Conservation (phyloP, 768 basidiomycete species). For the Lactarius evosmus region DNA sequence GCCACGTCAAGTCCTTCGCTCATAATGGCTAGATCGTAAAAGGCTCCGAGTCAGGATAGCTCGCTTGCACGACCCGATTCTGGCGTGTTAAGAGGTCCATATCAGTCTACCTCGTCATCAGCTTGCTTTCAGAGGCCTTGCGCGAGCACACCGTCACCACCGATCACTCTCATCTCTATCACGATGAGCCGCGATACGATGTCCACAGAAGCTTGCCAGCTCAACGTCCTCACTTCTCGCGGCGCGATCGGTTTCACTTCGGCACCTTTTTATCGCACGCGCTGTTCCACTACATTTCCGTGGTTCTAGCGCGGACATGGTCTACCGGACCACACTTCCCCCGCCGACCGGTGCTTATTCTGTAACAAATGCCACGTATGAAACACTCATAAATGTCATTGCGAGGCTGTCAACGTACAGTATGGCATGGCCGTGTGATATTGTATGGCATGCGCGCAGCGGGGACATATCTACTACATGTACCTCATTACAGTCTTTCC, state of each 20-base stretch:
- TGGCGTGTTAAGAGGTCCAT: not conserved
- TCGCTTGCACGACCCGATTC: too few species aligned
- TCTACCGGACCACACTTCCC: not conserved
- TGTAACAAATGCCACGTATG: not conserved
- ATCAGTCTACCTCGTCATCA: not conserved
- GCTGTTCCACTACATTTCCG: not conserved
- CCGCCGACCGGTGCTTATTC: not conserved
- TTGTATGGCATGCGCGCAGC: not conserved
- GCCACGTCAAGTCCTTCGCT: not conserved
- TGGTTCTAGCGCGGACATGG: not conserved
- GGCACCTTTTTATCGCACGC: not conserved
- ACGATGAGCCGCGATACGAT: not conserved
- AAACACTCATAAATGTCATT: not conserved
- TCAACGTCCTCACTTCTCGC: not conserved
- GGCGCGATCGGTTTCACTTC: not conserved
- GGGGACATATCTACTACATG: not conserved
- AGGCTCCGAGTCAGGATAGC: not conserved
- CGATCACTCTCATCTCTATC: not conserved
- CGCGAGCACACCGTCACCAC: not conserved
- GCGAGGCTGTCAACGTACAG: not conserved
- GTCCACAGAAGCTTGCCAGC: not conserved
- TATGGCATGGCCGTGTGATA: not conserved
- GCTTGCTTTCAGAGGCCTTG: not conserved
- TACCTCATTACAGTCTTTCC: not conserved
- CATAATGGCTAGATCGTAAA: not conserved